These are phyloP conservation scores for Aspergillus unguis DNA, from an alignment of 2,329 filamentous ascomycete species.

Conservation along the genomic window DNA sequence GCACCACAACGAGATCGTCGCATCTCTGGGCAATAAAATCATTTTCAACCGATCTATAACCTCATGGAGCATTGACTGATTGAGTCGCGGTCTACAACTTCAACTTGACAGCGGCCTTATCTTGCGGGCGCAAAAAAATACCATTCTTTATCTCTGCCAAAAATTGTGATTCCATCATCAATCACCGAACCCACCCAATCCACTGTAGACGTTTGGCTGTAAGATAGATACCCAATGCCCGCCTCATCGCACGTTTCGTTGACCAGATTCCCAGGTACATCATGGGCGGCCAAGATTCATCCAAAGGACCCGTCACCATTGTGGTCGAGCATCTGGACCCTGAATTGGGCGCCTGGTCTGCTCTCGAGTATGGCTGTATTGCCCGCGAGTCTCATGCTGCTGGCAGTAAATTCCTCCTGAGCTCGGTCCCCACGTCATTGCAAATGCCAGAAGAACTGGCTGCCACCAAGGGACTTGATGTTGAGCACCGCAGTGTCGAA, in stretches of 20 bases:
- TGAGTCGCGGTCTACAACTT: background rate
- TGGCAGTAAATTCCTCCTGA: slow-evolving; percentile 71
- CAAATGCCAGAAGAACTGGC: slow-evolving; percentile 60
- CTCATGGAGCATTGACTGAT: background rate
- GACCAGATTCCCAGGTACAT: slow-evolving; percentile 2
- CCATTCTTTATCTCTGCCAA: background rate
- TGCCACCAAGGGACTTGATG: slow-evolving; percentile 59
- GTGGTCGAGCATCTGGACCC: slow-evolving; percentile 96
- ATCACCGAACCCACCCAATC: background rate
- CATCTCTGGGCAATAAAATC: background rate
- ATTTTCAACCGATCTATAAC: background rate
- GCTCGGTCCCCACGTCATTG: slow-evolving; percentile 70
- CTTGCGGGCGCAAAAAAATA: background rate
- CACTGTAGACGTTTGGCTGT: background rate
- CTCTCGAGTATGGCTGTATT: slow-evolving; percentile 87
- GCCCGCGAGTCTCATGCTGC: slow-evolving; percentile 70
- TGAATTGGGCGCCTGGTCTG: slow-evolving; percentile 90
- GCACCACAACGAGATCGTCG: background rate
- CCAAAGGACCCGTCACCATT: slow-evolving; percentile 62
- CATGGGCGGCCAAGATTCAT: slow-evolving; percentile 25
- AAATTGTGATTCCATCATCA: background rate
- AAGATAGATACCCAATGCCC: background rate
- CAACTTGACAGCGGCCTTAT: background rate
- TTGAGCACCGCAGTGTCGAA: slow-evolving; percentile 77
- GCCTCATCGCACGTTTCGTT: background rate